Evolutionary conservation across 1,284 basidiomycete species (phyloP), one percentile per base, ranked within the genome.

Genomic region (Entoloma clypeatum): DNA sequence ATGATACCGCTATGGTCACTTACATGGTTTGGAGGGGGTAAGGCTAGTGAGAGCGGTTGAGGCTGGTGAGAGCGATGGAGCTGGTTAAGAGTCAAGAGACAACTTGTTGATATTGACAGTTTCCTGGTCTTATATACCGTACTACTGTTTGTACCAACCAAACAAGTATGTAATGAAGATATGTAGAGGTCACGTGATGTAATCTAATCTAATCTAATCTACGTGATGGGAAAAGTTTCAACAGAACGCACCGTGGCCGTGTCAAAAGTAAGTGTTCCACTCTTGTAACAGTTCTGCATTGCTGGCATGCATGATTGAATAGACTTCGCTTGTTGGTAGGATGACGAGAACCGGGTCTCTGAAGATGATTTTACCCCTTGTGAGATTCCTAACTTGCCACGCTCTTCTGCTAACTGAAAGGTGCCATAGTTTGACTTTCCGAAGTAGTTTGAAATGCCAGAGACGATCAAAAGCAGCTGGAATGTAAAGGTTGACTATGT

Each of bases 341-440:
- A 46, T 13, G 50, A 49, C 19, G 50, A 54, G 22, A 54, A 54
- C 4, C 48, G 42, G n/a, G 50, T 54, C 16, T 50, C 52, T 1
- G 44, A 45, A 19, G 21, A 8, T 22, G 45, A 45, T 28, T 50
- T 46, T 1, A 54, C 41, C 1, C 50, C 50, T n/a, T 45, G 19
- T 4, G 32, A 11, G 1, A 50, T 32, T 9, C 39, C 44, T 7
- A 43, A 35, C 11, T 26, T 39, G 16, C 45, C 44, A 5, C 42
- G 40, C 31, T 54, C 30, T 2, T 13, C 32, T 11, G 43, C 30
- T 10, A 54, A 45, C 13, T 50, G 49, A 33, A 30, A 35, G 1
- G 47, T 47, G 1, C 51, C 49, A 34, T 53, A 54, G 30, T 54
- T 51, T 18, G 47, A 51, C 18, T 52, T 49, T 22, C 49, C 46